Evolutionary conservation across 805 yeast genomes (phyloP).

Genomic region (Grigorovia humatica): DNA sequence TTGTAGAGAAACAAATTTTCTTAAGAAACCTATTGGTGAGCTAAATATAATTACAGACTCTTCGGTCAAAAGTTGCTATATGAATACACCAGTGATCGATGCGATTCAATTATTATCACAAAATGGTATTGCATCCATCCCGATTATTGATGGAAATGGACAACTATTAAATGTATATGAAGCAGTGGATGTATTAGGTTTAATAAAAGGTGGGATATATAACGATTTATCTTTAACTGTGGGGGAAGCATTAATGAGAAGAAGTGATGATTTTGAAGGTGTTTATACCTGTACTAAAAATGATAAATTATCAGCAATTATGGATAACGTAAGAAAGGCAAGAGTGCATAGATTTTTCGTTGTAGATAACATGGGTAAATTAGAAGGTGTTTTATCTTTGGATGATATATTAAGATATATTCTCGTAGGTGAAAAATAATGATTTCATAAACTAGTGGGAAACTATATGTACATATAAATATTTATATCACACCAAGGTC

Average conservation of each 20-base stretch:
- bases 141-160: constrained; percentile 68
- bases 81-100: constrained; percentile 89
- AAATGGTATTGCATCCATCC: constrained; percentile 82
- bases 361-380: constrained; percentile 70
- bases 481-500: too few relatives aligned
- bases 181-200: constrained; percentile 85
- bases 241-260: constrained; percentile 88
- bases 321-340: constrained; percentile 87
- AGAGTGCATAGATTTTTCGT: constrained; percentile 87
- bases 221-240: constrained; percentile 83
- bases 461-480: too few relatives aligned
- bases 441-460: too few relatives aligned
- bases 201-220: constrained; percentile 90
- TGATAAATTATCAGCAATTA: constrained; percentile 77
- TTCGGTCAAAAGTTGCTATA: constrained; percentile 63
- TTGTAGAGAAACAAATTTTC: constrained; percentile 85
- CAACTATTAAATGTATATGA: constrained; percentile 82
- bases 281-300: constrained; percentile 88
- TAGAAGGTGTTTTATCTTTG: constrained; percentile 78
- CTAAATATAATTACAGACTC: constrained; percentile 52
- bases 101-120: constrained; percentile 75
- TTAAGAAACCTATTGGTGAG: constrained; percentile 64
- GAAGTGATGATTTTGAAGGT: constrained; percentile 92
- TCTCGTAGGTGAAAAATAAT: constrained; percentile 43
- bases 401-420: constrained; percentile 85